Evolutionary conservation across 1,284 basidiomycete genomes (phyloP).

Genomic region (Rhodotorula sp.): DNA sequence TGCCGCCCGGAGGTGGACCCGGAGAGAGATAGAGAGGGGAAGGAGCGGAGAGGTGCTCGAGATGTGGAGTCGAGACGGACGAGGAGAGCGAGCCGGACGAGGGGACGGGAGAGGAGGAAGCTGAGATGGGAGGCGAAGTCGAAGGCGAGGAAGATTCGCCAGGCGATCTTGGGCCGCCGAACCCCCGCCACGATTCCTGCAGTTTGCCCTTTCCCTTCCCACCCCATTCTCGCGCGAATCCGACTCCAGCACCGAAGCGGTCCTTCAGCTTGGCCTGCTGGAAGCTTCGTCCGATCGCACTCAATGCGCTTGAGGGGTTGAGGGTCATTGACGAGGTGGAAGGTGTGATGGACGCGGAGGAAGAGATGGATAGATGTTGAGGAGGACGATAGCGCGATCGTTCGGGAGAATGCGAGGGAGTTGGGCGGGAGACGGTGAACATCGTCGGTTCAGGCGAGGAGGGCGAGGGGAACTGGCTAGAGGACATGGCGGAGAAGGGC

Average conservation of each 20-base stretch:
- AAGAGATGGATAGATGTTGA: neutral
- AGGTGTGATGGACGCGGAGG: neutral
- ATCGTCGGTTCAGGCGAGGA: neutral
- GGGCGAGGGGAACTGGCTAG: neutral
- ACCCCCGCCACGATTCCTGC: constrained; percentile 12
- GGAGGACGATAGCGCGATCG: neutral
- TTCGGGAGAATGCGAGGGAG: neutral
- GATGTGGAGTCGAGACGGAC: constrained; percentile 9
- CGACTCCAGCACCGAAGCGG: constrained; percentile 21
- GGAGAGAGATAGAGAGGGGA: neutral
- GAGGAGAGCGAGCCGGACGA: neutral
- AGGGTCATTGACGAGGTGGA: constrained; percentile 6
- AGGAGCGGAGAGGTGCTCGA: constrained; percentile 6
- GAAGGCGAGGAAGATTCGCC: neutral
- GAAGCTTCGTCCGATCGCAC: neutral
- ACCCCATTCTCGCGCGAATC: constrained; percentile 27
- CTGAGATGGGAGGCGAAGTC: neutral
- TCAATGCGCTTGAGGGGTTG: neutral
- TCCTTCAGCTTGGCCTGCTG: constrained; percentile 23
- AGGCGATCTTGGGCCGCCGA: neutral
- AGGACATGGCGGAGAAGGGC: neutral
- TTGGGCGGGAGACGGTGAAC: neutral
- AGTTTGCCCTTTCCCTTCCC: constrained; percentile 18
- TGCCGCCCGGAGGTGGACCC: neutral
- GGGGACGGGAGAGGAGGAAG: neutral